phyloP scores from a whole-genome alignment of 1,284 basidiomycete genomes.

The Malassezia obtusa region DNA sequence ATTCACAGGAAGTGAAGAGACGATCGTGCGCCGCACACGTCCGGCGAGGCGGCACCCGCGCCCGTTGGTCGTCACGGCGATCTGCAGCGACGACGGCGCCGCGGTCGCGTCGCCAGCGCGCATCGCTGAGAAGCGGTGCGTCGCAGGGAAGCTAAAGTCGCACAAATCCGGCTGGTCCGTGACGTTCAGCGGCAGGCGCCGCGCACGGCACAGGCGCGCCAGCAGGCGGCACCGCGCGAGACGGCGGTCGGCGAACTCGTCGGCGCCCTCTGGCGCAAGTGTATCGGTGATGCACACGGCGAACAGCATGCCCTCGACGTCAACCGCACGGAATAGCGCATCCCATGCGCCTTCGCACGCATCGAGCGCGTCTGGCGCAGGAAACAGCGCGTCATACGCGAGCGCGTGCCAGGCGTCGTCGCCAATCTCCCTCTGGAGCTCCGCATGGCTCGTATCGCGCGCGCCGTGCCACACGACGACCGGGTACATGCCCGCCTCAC shows the following conservation, averaged over 20 bases:
- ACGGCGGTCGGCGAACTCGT: slow-evolving; percentile 10
- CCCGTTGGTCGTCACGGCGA: slow-evolving; percentile 84
- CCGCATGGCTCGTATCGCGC: neutral
- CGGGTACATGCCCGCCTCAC: slow-evolving; percentile 2
- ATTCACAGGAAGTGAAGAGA: slow-evolving; percentile 63
- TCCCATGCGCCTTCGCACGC: neutral
- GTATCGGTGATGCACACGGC: slow-evolving; percentile 46
- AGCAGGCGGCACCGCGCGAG: slow-evolving; percentile 20
- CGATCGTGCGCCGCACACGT: slow-evolving; percentile 71
- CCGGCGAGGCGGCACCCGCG: slow-evolving; percentile 77
- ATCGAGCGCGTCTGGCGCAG: neutral
- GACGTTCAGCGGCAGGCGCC: slow-evolving; percentile 68
- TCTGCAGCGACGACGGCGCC: slow-evolving; percentile 58
- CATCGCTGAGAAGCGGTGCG: slow-evolving; percentile 63
- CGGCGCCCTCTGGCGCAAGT: slow-evolving; percentile 23
- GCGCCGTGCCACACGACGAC: slow-evolving; percentile 5
- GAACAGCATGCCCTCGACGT: slow-evolving; percentile 22
- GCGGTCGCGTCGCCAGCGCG: slow-evolving; percentile 6
- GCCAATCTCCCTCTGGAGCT: neutral
- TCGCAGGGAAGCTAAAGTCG: slow-evolving; percentile 79
- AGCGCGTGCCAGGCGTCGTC: neutral
- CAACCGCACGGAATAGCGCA: slow-evolving; percentile 1
- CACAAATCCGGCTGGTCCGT: slow-evolving; percentile 76
- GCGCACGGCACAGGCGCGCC: slow-evolving; percentile 23
- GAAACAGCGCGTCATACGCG: slow-evolving; percentile 6